Evolutionary conservation across 352 stramenopile species (phyloP).

Genomic region (Albugo candida): DNA sequence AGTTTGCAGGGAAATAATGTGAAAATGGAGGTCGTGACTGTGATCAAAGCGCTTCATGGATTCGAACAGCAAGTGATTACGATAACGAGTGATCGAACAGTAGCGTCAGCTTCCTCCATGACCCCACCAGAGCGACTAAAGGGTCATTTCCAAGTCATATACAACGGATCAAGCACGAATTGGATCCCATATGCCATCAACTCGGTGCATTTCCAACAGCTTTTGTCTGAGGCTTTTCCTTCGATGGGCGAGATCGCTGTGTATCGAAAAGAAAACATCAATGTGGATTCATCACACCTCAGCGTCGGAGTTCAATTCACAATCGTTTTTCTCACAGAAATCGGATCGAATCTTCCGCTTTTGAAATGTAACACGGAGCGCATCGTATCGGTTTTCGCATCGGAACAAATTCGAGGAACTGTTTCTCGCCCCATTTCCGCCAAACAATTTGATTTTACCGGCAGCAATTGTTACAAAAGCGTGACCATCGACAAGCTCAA

Average conservation of each 20-base stretch:
- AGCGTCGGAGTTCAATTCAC: conserved; percentile 32
- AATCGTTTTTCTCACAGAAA: conserved; percentile 37
- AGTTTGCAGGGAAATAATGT: conserved; percentile 60
- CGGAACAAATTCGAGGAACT: too few relatives aligned
- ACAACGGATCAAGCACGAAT: conserved; percentile 59
- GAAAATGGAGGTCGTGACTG: conserved; percentile 44
- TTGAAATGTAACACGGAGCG: conserved; percentile 20
- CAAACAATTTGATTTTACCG: too few relatives aligned
- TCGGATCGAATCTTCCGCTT: conserved; percentile 33
- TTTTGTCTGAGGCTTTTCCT: background rate
- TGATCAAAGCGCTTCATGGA: conserved; percentile 78
- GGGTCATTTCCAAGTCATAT: conserved; percentile 76
- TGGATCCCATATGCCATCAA: conserved; percentile 47
- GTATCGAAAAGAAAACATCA: conserved; percentile 13
- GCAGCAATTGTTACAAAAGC: too few relatives aligned
- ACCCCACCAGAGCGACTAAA: conserved; percentile 22
- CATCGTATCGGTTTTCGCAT: too few relatives aligned
- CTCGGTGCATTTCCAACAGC: conserved; percentile 1
- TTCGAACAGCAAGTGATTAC: conserved; percentile 83
- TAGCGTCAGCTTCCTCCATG: background rate
- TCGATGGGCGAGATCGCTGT: background rate
- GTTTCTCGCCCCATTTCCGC: too few relatives aligned
- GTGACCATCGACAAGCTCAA: too few relatives aligned
- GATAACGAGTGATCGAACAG: conserved; percentile 21
- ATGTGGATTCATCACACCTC: conserved; percentile 24